Evolutionary conservation across 176 grass and related monocot genomes (phyloP), one percentile per base, ranked within the genome.

Genomic region (Carex littledalei): DNA sequence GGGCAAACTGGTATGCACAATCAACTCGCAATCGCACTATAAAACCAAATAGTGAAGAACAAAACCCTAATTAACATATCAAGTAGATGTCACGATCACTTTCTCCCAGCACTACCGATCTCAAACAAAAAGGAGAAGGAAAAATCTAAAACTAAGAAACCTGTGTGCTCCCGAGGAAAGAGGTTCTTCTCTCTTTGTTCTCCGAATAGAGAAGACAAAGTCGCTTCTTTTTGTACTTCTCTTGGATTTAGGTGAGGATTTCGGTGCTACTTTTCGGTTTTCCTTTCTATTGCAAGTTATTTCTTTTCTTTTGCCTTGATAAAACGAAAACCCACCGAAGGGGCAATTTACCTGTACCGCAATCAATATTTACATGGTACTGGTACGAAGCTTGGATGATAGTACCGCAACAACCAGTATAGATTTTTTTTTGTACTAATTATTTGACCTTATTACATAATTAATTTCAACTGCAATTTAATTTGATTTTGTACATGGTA

Each of bases 101-200:
- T 41, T 17, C 67, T 43, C 15, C 17, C 6, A 71, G 16, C 67
- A 45, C 35, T 16, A 34, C 35, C 35, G 35, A 41, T 43, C 37
- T 43, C 17, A 71, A 71, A 71, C 5, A 6, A 15, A 68, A 68
- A 68, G 6, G 1, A 34, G 39, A 62, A 39, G 20, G 13, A 31
- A 81, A 41, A 81, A 53, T 62, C 17, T 18, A 69, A 41, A 69
- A 39, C 66, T 67, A 20, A 71, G 67, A 71, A 39, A 71, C 67
- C 35, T 71, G 67, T n/a, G 67, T 18, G 67, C 65, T 34, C 4
- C 32, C 0, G 16, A 71, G 35, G 17, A 45, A 17, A 41, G 67
- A 45, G 10, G n/a, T 14, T 67, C 29, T 6, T 67, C 15, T 18
- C 67, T 71, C 17, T 11, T 45, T 20, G 17, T 43, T 41, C 60